Base-by-base conservation (phyloP, 768 basidiomycete species). In the Pulveroboletus sp. region DNA sequence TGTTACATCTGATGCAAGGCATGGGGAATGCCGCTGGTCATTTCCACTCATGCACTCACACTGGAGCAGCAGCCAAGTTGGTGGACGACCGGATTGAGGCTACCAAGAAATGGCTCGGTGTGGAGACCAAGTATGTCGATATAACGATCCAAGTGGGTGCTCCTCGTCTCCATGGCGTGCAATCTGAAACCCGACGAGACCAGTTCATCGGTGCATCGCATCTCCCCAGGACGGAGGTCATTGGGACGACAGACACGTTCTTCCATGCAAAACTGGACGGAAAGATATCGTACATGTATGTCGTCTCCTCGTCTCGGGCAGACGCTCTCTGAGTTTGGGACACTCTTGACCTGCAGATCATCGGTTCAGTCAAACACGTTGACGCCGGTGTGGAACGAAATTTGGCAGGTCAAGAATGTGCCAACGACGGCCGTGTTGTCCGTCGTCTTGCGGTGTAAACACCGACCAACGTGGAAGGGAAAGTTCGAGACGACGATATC, bases 371-470 rank as follows among this genome's bases (percentile, higher is more conserved):
- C 66, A 11, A 71, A 79, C 40, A 82, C 80, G 7, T 64, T 81
- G 17, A 57, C 69, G 0, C 88, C 88, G 0, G 81, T 86, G 17
- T 89, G 87, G 87, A 84, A 90, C 58, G 87, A 88, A 60, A 54
- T 72, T 8, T 89, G 88, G 88, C 69, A 71, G 31, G 68, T 89
- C 54, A 85, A 81, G 68, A 88, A 86, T 59, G 86, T 89, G 12
- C 87, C 88, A 0, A 64, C 62, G 5, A 75, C 70, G n/a, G 86
- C 86, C 8, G 72, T 69, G 24, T 66, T 90, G 8, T 63, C 69
- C 5, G 78, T 89, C n/a, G 68, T 77, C 38, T 71, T 90, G n/a
- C 65, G 80, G 49, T 85, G 87, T 63, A 87, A 89, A 59, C 83
- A 89, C 58, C 76, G 78, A 35, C 78, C 75, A 14, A 66, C 71